Evolutionary conservation across 2,329 filamentous ascomycete species (phyloP).

Genomic region (Cryphonectria radicalis): DNA sequence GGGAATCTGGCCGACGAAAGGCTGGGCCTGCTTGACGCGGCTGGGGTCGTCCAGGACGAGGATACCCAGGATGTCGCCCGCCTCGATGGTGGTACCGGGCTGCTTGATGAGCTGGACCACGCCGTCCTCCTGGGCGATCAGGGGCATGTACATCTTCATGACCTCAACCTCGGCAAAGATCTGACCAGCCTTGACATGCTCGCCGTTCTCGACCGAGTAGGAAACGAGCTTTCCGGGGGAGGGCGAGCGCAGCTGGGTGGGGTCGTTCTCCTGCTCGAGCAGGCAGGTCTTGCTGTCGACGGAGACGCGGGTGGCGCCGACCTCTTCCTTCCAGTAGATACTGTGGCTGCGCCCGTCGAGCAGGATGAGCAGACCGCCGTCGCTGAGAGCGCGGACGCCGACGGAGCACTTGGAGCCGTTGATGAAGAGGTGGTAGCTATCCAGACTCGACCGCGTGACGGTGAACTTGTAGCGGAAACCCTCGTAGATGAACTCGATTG

Average conservation of each 20-base stretch:
- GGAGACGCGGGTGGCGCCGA: constrained; percentile 90
- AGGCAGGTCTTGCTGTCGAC: constrained; percentile 98
- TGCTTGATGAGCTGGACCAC: constrained; percentile 99
- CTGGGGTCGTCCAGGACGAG: constrained; percentile 92
- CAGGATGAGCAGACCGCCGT: constrained; percentile 90
- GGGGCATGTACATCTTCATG: constrained; percentile 99
- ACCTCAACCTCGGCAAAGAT: constrained; percentile 97
- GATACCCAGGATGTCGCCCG: constrained; percentile 98
- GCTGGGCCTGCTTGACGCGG: constrained; percentile 94
- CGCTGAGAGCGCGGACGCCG: constrained; percentile 88
- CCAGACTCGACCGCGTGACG: constrained; percentile 84
- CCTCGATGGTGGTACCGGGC: constrained; percentile 94
- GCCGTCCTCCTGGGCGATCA: constrained; percentile 92
- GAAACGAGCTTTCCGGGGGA: constrained; percentile 98
- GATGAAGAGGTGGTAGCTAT: constrained; percentile 98
- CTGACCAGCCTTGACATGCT: constrained; percentile 90
- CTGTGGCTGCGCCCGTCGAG: constrained; percentile 94
- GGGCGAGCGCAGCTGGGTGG: constrained; percentile 92
- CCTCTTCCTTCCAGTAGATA: constrained; percentile 99
- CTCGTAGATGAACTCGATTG: constrained; percentile 98
- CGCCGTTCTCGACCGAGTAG: constrained; percentile 93
- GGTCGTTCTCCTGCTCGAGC: constrained; percentile 98
- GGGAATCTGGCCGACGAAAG: constrained; percentile 89
- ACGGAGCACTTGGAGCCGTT: constrained; percentile 97
- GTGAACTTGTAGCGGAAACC: constrained; percentile 97